These are phyloP conservation scores for Penicillium sp. DNA, from an alignment of 2,329 filamentous ascomycete genomes.

Conservation along the genomic window DNA sequence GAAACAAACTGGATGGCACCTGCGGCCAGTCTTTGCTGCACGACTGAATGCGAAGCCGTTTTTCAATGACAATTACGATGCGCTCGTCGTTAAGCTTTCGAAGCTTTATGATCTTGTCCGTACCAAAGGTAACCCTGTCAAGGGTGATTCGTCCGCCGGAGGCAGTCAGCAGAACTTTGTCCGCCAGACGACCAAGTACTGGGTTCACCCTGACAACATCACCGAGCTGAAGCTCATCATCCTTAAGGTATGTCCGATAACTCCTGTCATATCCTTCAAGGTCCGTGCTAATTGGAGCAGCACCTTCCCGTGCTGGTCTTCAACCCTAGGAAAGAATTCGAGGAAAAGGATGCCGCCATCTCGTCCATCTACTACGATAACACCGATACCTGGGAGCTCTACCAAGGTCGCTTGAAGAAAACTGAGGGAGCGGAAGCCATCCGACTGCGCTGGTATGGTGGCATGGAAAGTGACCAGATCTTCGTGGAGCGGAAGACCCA, in stretches of 20 bases:
- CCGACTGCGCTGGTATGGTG: conserved; percentile 91
- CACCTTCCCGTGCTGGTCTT: conserved; percentile 95
- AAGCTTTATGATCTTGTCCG: conserved; percentile 90
- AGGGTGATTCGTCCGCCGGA: conserved; percentile 83
- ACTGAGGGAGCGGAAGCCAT: conserved; percentile 96
- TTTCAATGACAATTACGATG: conserved; percentile 98
- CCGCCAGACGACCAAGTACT: conserved; percentile 96
- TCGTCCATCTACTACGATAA: conserved; percentile 99
- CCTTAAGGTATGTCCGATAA: no score
- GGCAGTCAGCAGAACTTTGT: conserved; percentile 91
- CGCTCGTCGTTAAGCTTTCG: conserved; percentile 86
- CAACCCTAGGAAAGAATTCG: conserved; percentile 94
- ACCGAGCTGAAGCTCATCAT: conserved; percentile 97
- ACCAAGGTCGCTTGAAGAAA: conserved; percentile 90
- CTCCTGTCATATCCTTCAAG: no score
- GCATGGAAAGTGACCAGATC: conserved; percentile 88
- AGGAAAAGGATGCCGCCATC: conserved; percentile 80
- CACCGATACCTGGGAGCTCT: conserved; percentile 83
- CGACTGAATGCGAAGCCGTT: conserved; percentile 93
- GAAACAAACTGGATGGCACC: conserved; percentile 90
- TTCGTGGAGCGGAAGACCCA: conserved; percentile 98
- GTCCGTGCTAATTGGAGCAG: no score
- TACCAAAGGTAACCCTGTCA: conserved; percentile 82
- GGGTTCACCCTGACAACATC: conserved; percentile 97
- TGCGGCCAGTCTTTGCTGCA: conserved; percentile 91